These are phyloP conservation scores for Rhizopogon parksii DNA, from an alignment of 1,284 basidiomycete species.

Conservation along the genomic window DNA sequence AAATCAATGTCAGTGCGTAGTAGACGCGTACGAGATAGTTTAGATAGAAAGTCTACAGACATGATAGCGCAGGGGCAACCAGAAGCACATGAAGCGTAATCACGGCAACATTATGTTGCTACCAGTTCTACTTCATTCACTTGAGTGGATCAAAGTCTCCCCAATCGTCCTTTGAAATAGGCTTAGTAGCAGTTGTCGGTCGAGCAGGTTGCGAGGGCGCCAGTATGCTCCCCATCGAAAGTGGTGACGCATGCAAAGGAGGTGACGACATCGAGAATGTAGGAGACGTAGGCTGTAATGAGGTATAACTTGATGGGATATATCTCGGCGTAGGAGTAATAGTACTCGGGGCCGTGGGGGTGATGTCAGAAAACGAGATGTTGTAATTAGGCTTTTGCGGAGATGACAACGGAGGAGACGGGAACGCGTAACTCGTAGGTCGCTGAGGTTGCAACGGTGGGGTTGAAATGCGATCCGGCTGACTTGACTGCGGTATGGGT, in stretches of 20 bases:
- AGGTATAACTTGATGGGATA: constrained; percentile 14
- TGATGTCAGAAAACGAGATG: constrained; percentile 31
- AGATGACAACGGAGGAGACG: constrained; percentile 12
- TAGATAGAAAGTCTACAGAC: neutral
- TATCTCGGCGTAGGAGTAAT: constrained; percentile 12
- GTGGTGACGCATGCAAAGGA: constrained; percentile 32
- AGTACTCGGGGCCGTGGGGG: constrained; percentile 13
- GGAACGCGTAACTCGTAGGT: constrained; percentile 10
- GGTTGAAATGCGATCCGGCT: constrained; percentile 15
- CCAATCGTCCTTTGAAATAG: constrained; percentile 58
- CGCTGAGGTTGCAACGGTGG: constrained; percentile 16
- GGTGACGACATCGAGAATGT: constrained; percentile 27
- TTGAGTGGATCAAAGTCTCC: constrained; percentile 68
- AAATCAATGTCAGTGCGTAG: no score
- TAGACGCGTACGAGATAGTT: neutral
- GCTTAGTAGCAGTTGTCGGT: constrained; percentile 36
- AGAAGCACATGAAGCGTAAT: neutral
- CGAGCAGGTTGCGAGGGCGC: constrained; percentile 48
- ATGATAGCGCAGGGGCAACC: neutral
- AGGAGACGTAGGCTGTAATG: constrained; percentile 16
- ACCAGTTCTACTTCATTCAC: constrained; percentile 10
- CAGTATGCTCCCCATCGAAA: constrained; percentile 46
- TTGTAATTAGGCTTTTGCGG: constrained; percentile 49
- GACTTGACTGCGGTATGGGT: constrained; percentile 16
- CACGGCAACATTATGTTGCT: neutral